Conservation (phyloP, 1,284 basidiomycete genomes). For the Microbotryum saponariae region DNA sequence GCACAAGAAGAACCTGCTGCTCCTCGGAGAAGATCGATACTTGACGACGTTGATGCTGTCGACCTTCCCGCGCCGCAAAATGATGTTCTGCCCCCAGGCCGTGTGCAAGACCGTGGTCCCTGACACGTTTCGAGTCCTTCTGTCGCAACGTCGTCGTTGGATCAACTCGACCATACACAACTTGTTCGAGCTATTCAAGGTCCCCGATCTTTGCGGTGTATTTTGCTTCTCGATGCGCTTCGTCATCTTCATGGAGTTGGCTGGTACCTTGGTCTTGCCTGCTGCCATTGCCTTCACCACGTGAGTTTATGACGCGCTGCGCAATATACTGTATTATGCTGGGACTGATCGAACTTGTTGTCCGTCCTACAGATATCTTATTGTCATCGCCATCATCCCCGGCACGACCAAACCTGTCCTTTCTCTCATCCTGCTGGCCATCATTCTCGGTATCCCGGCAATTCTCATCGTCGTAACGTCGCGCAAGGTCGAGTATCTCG, state of each 20-base stretch:
- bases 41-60: slow-evolving; percentile 47
- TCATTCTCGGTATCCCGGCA: slow-evolving; percentile 46
- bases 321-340: background rate
- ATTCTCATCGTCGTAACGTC: slow-evolving; percentile 45
- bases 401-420: slow-evolving; percentile 35
- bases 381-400: slow-evolving; percentile 35
- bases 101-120: slow-evolving; percentile 48
- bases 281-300: slow-evolving; percentile 46
- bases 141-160: slow-evolving; percentile 46
- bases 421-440: slow-evolving; percentile 39
- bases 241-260: slow-evolving; percentile 45
- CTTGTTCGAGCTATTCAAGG: slow-evolving; percentile 45
- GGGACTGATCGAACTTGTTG: background rate
- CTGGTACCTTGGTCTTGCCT: slow-evolving; percentile 45
- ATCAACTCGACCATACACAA: slow-evolving; percentile 49
- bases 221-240: slow-evolving; percentile 48
- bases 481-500: slow-evolving; percentile 43
- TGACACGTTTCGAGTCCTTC: slow-evolving; percentile 45
- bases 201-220: slow-evolving; percentile 46
- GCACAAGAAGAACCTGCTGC: slow-evolving; percentile 47
- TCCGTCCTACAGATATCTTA: slow-evolving; percentile 33
- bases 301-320: slow-evolving; percentile 13
- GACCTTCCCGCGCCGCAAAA: slow-evolving; percentile 47
- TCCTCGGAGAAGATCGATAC: slow-evolving; percentile 47
- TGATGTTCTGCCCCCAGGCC: slow-evolving; percentile 46